Conservation (phyloP, 2,329 filamentous ascomycete genomes). For the Xylariales sp. region DNA sequence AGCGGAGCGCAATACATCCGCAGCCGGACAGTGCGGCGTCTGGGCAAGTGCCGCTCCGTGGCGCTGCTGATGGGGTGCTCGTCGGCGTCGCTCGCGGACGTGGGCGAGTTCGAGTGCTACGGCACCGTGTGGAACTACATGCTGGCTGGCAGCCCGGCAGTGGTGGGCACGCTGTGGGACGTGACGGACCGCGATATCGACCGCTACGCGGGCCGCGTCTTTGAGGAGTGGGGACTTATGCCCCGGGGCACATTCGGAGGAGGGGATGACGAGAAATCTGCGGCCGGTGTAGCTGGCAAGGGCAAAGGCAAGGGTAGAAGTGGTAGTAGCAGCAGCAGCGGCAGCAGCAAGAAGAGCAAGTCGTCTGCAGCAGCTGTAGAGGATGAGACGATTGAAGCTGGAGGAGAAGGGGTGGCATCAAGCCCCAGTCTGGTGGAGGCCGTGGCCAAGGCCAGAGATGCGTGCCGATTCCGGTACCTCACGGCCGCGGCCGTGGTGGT, state of each 20-base stretch:
- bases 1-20: constrained; percentile 93
- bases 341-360: constrained; percentile 21
- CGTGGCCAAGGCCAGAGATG: constrained; percentile 66
- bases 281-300: constrained; percentile 12
- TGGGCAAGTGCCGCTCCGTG: constrained; percentile 70
- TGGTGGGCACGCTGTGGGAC: constrained; percentile 94
- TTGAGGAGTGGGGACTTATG: constrained; percentile 84
- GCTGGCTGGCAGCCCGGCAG: constrained; percentile 77
- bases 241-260: constrained; percentile 39
- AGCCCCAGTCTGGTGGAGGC: constrained; percentile 70
- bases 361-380: constrained; percentile 25
- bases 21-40: constrained; percentile 72
- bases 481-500: constrained; percentile 92
- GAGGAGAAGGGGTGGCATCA: too few species aligned
- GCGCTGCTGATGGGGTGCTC: constrained; percentile 93
- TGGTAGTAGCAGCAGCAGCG: constrained; percentile 22
- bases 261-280: constrained; percentile 23
- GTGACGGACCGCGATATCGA: constrained; percentile 98
- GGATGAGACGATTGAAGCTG: constrained; percentile 15
- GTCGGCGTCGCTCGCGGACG: constrained; percentile 74
- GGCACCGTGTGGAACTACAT: constrained; percentile 91
- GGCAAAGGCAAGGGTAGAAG: constrained; percentile 19
- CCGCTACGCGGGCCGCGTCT: constrained; percentile 73
- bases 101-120: constrained; percentile 85
- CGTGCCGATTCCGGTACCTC: constrained; percentile 85